Percentiles rank a stretch among this genome's conserved stretches.
These are phyloP conservation scores for Mycena latifolia DNA, from an alignment of 768 basidiomycete species.

Conservation along the genomic window DNA sequence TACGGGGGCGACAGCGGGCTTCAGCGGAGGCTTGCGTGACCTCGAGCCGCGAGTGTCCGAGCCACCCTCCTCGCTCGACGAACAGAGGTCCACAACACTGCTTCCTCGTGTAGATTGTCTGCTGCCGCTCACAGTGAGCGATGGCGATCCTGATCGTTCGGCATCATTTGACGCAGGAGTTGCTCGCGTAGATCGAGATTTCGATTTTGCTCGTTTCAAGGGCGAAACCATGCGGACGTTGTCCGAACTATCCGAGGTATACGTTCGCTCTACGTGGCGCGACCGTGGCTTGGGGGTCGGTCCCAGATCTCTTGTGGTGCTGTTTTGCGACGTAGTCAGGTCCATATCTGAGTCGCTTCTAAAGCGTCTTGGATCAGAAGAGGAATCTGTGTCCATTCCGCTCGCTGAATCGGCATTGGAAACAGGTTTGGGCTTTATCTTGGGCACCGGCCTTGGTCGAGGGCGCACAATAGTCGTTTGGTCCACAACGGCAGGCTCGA, in stretches of 20 bases:
- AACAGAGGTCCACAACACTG: constrained; percentile 29
- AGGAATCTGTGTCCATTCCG: constrained; percentile 30
- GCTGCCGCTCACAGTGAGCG: constrained; percentile 11
- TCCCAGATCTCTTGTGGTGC: neutral
- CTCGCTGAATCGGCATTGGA: constrained; percentile 12
- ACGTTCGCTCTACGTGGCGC: neutral
- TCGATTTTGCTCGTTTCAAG: neutral
- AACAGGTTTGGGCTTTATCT: constrained; percentile 15
- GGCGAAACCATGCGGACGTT: neutral
- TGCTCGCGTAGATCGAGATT: neutral
- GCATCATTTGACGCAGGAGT: constrained; percentile 8
- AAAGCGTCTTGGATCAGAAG: constrained; percentile 1
- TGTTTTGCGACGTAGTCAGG: neutral
- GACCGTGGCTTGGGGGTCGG: constrained; percentile 18
- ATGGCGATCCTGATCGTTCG: constrained; percentile 20
- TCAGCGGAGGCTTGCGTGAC: neutral
- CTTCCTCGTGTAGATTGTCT: constrained; percentile 14
- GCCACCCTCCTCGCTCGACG: constrained; percentile 28
- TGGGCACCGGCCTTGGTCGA: constrained; percentile 28
- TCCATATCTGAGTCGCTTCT: constrained; percentile 17
- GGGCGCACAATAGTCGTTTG: constrained; percentile 13
- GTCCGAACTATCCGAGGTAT: constrained; percentile 13
- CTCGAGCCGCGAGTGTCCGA: neutral
- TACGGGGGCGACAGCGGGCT: neutral
- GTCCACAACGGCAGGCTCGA: constrained; percentile 1